phyloP scores from a whole-genome alignment of 306 rosid species.

The Glycine soja region DNA sequence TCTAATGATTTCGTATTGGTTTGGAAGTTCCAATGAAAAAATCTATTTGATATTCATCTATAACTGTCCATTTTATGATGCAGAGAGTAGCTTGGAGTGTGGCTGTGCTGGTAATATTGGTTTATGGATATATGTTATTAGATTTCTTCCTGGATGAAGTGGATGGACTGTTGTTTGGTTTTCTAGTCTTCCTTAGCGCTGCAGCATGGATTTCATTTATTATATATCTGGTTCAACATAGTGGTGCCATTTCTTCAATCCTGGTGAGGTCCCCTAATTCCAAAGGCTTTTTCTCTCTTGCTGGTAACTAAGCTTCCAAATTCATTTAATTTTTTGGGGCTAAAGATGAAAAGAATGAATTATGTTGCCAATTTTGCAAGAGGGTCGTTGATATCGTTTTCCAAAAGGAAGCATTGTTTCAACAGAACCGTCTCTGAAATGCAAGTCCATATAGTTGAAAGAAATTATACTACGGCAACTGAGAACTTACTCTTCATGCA shows the following conservation, averaged over 20 bases:
- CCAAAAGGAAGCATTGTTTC: constrained; percentile 21
- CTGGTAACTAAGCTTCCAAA: constrained; percentile 30
- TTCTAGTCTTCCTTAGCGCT: constrained; percentile 49
- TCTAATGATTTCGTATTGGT: neutral
- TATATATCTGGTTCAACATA: constrained; percentile 50
- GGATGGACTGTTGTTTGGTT: constrained; percentile 52
- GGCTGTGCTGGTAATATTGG: constrained; percentile 54
- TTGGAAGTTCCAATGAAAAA: neutral
- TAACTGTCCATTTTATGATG: constrained; percentile 36
- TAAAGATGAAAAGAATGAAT: neutral
- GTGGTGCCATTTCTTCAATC: constrained; percentile 57
- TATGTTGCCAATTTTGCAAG: constrained; percentile 11
- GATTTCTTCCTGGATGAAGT: constrained; percentile 59
- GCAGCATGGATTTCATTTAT: constrained; percentile 56
- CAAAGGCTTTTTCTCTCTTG: constrained; percentile 47
- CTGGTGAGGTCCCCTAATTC: constrained; percentile 46
- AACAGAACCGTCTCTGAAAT: constrained; percentile 25
- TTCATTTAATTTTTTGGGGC: neutral
- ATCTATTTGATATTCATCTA: neutral
- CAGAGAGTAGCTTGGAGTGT: constrained; percentile 58
- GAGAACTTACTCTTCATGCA: neutral
- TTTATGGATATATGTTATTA: constrained; percentile 58
- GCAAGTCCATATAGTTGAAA: neutral
- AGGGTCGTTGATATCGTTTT: constrained; percentile 2
- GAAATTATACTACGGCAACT: no score